Evolutionary conservation across 331 rosid species (phyloP).

Genomic region (Quercus lobata): DNA sequence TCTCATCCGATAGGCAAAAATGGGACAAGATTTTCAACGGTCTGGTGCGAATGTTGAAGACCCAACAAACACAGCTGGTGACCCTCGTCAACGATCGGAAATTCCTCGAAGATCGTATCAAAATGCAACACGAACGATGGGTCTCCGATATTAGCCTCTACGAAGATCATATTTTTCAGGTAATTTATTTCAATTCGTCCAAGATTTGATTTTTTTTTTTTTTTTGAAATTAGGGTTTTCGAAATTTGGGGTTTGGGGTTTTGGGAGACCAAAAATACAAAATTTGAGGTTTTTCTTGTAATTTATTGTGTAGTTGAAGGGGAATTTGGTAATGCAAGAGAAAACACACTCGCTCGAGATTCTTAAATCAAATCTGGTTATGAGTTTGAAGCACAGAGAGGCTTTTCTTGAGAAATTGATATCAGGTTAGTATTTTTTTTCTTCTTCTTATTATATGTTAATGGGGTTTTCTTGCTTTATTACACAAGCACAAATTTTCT

Average conservation of each 20-base stretch:
- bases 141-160: conserved; percentile 39
- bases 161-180: conserved; percentile 49
- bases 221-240: conserved; percentile 3
- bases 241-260: neutral
- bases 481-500: neutral
- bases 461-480: neutral
- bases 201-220: neutral
- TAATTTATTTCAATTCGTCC: conserved; percentile 7
- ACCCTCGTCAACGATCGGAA: conserved; percentile 45
- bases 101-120: conserved; percentile 48
- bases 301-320: conserved; percentile 46
- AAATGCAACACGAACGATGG: conserved; percentile 62
- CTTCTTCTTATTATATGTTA: neutral
- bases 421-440: conserved; percentile 38
- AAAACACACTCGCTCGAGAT: conserved; percentile 38
- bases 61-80: conserved; percentile 65
- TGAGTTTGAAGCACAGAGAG: conserved; percentile 54
- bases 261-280: neutral
- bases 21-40: conserved; percentile 54
- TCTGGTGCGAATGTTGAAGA: conserved; percentile 46
- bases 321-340: conserved; percentile 35
- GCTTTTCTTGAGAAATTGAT: conserved; percentile 31
- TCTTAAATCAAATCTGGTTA: conserved; percentile 40
- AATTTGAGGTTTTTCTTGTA: neutral
- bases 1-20: conserved; percentile 32